These are phyloP conservation scores for Candida tropicalis DNA, from an alignment of 1,139 yeast genomes.

Conservation along the genomic window DNA sequence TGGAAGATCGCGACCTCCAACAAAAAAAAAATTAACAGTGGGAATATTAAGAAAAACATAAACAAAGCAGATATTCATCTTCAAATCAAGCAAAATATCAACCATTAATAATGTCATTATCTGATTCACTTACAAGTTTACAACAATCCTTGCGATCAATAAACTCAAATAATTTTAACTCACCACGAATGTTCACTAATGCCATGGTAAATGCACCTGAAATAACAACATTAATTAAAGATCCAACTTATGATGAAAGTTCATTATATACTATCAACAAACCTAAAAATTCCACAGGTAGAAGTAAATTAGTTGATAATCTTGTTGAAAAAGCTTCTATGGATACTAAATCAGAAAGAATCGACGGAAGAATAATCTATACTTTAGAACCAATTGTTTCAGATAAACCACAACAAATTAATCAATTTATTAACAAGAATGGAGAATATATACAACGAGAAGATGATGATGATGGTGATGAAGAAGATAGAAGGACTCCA, in stretches of 20 bases:
- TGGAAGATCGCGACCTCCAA: too few relatives aligned
- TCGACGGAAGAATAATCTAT: constrained; percentile 40
- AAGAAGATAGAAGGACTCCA: constrained; percentile 17
- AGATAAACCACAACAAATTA: constrained; percentile 4
- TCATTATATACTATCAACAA: constrained; percentile 46
- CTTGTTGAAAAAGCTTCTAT: constrained; percentile 5
- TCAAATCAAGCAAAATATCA: constrained; percentile 14
- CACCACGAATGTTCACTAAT: constrained; percentile 67
- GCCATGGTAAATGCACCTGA: constrained; percentile 58
- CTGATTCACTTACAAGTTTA: constrained; percentile 27
- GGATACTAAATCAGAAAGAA: constrained; percentile 32
- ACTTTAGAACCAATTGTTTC: constrained; percentile 2
- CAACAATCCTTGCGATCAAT: constrained; percentile 24
- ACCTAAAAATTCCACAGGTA: constrained; percentile 7
- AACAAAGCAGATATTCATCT: constrained; percentile 9
- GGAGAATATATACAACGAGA: too few relatives aligned
- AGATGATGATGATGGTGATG: constrained; percentile 14
- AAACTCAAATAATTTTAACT: constrained; percentile 42
- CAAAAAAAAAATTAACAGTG: not conserved
- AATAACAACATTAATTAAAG: constrained; percentile 61
- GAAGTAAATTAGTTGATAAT: not conserved
- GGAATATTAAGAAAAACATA: constrained; percentile 6
- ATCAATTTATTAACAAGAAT: too few relatives aligned
- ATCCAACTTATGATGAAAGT: constrained; percentile 58
- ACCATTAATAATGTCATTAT: constrained; percentile 19